Evolutionary conservation across 164 flowering plant species (phyloP).

Genomic region (Magnolia kwangsiensis): DNA sequence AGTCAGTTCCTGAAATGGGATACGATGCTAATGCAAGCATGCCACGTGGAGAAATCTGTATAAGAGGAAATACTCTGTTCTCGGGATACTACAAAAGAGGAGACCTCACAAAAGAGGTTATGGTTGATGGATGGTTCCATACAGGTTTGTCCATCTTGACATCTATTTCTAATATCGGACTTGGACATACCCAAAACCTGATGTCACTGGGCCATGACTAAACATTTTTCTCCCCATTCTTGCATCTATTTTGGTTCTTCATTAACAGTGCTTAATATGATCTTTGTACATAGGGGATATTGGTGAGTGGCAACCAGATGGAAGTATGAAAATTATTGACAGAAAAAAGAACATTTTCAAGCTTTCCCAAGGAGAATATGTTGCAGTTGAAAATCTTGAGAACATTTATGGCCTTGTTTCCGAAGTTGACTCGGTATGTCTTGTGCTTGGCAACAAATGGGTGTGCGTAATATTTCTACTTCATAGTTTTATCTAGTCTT

Average conservation of each 20-base stretch:
- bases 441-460: not conserved
- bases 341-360: slow-evolving; percentile 97
- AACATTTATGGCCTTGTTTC: slow-evolving; percentile 64
- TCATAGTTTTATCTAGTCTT: not conserved
- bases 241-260: slow-evolving; percentile 3
- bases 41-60: slow-evolving; percentile 92
- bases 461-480: not conserved
- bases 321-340: slow-evolving; percentile 92
- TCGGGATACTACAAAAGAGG: slow-evolving; percentile 90
- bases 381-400: slow-evolving; percentile 96
- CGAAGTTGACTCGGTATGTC: slow-evolving; percentile 69
- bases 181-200: not conserved
- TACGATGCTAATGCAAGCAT: slow-evolving; percentile 80
- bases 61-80: slow-evolving; percentile 76
- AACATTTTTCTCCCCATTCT: not conserved
- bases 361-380: slow-evolving; percentile 99
- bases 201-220: not conserved
- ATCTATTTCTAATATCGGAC: not conserved
- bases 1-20: slow-evolving; percentile 98
- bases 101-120: slow-evolving; percentile 83
- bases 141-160: slow-evolving; percentile 54
- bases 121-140: slow-evolving; percentile 95
- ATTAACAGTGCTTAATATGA: not conserved
- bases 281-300: slow-evolving; percentile 64
- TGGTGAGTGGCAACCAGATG: slow-evolving; percentile 97